These are phyloP conservation scores for Lycium barbarum DNA, from an alignment of 257 asterid genomes.

Conservation along the genomic window DNA sequence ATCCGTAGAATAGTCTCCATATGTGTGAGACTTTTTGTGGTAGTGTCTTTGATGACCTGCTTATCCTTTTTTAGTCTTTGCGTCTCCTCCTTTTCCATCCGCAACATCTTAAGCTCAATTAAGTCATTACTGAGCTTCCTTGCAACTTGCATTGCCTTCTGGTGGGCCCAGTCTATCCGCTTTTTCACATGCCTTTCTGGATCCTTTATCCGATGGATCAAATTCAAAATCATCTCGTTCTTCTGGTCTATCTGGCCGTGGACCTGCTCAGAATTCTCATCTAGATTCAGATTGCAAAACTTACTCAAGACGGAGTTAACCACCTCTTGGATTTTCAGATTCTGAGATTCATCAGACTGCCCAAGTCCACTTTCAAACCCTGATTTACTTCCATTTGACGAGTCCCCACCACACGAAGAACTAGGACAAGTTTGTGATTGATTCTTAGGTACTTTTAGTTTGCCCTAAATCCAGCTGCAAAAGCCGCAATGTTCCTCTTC, in stretches of 20 bases:
- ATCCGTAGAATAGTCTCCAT: slow-evolving; percentile 82
- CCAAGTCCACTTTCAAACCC: slow-evolving; percentile 40
- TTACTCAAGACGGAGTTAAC: slow-evolving; percentile 75
- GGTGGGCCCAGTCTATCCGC: slow-evolving; percentile 89
- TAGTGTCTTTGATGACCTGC: slow-evolving; percentile 64
- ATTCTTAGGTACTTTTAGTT: slow-evolving; percentile 57
- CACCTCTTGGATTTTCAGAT: slow-evolving; percentile 68
- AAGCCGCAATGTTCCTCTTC: slow-evolving; percentile 82
- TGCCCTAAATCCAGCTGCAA: slow-evolving; percentile 89
- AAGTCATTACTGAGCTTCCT: slow-evolving; percentile 82
- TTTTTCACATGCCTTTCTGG: slow-evolving; percentile 81
- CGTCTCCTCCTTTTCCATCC: slow-evolving; percentile 89
- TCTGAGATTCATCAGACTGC: slow-evolving; percentile 54
- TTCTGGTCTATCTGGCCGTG: slow-evolving; percentile 64
- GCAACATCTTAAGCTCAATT: slow-evolving; percentile 76
- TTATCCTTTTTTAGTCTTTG: slow-evolving; percentile 74
- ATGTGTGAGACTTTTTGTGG: slow-evolving; percentile 66
- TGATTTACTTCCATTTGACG: slow-evolving; percentile 41
- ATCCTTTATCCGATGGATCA: slow-evolving; percentile 78
- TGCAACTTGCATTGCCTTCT: slow-evolving; percentile 96
- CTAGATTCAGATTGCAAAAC: slow-evolving; percentile 74
- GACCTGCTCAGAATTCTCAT: slow-evolving; percentile 62
- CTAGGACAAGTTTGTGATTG: slow-evolving; percentile 64
- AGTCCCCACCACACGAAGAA: slow-evolving; percentile 53
- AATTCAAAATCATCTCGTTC: slow-evolving; percentile 69